Percentiles rank a stretch among this genome's conserved stretches.
Conservation (phyloP, 257 asterid species). For the Gardenia jasminoides region DNA sequence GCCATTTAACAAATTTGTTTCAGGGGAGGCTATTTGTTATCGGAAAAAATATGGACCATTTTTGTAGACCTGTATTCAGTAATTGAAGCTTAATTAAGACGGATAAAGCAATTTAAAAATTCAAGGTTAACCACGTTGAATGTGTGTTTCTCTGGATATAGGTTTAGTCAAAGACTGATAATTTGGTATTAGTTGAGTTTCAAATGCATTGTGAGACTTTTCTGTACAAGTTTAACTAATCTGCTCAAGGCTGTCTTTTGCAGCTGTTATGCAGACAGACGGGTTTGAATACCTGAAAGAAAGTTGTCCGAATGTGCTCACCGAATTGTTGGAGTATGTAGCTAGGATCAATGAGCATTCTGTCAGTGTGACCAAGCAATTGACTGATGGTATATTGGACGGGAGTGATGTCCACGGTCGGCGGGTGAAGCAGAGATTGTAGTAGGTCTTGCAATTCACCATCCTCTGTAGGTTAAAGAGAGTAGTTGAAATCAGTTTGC, state of each 20-base stretch:
- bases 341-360: conserved; percentile 75
- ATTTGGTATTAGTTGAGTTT: not conserved
- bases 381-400: conserved; percentile 52
- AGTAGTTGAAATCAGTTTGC: conserved; percentile 12
- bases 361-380: conserved; percentile 48
- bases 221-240: not conserved
- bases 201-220: not conserved
- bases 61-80: not conserved
- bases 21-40: not conserved
- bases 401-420: conserved; percentile 76
- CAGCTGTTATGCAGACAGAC: conserved; percentile 99
- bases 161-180: not conserved
- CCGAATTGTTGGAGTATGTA: conserved; percentile 84
- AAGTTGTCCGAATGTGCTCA: conserved; percentile 82
- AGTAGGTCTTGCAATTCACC: conserved; percentile 20
- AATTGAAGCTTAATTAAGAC: not conserved
- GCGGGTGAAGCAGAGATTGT: conserved; percentile 84
- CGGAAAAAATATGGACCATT: not conserved
- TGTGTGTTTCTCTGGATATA: not conserved
- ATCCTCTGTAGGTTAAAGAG: conserved; percentile 16
- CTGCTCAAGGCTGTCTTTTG: conserved; percentile 20
- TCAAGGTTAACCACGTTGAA: too few species aligned
- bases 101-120: not conserved
- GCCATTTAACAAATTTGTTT: not conserved
- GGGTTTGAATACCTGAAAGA: conserved; percentile 86